Conservation (phyloP, 1,284 basidiomycete genomes). For the Sutorius eximius region DNA sequence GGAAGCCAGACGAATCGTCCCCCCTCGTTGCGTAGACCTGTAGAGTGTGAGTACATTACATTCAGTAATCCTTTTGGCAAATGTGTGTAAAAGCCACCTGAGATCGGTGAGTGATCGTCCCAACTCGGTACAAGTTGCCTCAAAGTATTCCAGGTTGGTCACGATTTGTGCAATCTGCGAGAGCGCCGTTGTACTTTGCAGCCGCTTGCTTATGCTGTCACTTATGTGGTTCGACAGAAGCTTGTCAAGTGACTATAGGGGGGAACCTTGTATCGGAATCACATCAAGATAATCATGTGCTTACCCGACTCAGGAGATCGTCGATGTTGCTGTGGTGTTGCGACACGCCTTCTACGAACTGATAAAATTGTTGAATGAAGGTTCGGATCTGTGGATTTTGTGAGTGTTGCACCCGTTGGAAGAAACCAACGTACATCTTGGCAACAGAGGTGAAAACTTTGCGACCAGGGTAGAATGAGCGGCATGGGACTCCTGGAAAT, state of each 20-base stretch:
- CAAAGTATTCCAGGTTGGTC: constrained; percentile 92
- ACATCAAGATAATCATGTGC: background rate
- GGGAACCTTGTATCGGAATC: background rate
- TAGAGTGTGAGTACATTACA: constrained; percentile 1
- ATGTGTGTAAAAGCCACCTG: constrained; percentile 47
- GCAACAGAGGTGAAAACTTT: constrained; percentile 93
- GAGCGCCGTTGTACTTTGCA: constrained; percentile 77
- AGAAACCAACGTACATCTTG: constrained; percentile 65
- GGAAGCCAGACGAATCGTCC: constrained; percentile 71
- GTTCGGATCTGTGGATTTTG: constrained; percentile 65
- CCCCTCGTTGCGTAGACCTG: constrained; percentile 82
- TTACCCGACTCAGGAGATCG: constrained; percentile 85
- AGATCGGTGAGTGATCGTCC: constrained; percentile 85
- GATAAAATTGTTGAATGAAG: constrained; percentile 96
- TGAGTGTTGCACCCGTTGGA: background rate
- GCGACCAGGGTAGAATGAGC: constrained; percentile 88
- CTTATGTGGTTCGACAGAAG: constrained; percentile 83
- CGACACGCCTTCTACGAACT: constrained; percentile 92
- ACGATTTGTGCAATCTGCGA: constrained; percentile 95
- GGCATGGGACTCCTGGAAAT: constrained; percentile 65
- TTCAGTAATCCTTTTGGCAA: background rate
- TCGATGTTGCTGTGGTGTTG: constrained; percentile 93
- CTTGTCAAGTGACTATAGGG: constrained; percentile 77
- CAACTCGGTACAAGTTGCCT: constrained; percentile 82
- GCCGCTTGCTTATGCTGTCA: constrained; percentile 71